Evolutionary conservation across 2,329 filamentous ascomycete species (phyloP).

Genomic region (Fusarium torulosum): DNA sequence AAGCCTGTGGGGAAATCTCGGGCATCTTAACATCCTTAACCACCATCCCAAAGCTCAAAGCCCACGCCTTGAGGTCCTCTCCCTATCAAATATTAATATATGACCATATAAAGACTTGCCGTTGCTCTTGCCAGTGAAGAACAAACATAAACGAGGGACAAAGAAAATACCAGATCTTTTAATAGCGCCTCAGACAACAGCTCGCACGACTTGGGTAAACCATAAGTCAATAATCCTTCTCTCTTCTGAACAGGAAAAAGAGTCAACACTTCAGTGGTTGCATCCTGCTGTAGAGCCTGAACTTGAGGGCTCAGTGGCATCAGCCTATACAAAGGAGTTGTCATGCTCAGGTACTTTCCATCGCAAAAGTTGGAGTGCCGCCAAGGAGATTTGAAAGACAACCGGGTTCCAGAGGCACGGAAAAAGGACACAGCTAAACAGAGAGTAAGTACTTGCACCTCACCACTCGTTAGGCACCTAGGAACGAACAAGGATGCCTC

Average conservation of each 20-base stretch:
- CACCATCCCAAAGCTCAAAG: constrained; percentile 40
- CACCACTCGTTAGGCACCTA: constrained; percentile 29
- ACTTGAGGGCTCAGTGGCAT: constrained; percentile 41
- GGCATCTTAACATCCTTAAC: constrained; percentile 44
- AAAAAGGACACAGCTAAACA: constrained; percentile 12
- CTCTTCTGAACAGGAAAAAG: constrained; percentile 45
- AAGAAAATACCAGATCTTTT: constrained; percentile 39
- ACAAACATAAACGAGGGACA: constrained; percentile 14
- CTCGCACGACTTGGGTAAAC: constrained; percentile 43
- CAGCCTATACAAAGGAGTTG: constrained; percentile 45
- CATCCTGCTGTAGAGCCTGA: constrained; percentile 45
- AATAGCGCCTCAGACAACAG: constrained; percentile 42
- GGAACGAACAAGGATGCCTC: constrained; percentile 38
- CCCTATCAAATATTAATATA: constrained; percentile 30
- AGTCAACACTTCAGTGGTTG: constrained; percentile 45
- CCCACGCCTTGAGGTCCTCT: constrained; percentile 44
- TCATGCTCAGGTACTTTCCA: constrained; percentile 40
- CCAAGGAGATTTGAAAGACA: constrained; percentile 28
- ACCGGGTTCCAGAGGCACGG: constrained; percentile 17
- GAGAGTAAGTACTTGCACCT: constrained; percentile 5
- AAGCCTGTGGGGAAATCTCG: constrained; percentile 46
- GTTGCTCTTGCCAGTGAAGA: not conserved
- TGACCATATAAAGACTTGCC: constrained; percentile 1
- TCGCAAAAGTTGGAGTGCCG: constrained; percentile 33
- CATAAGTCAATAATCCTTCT: constrained; percentile 44